phyloP scores from a whole-genome alignment of 768 basidiomycete species.

The Tremella yokohamensis region DNA sequence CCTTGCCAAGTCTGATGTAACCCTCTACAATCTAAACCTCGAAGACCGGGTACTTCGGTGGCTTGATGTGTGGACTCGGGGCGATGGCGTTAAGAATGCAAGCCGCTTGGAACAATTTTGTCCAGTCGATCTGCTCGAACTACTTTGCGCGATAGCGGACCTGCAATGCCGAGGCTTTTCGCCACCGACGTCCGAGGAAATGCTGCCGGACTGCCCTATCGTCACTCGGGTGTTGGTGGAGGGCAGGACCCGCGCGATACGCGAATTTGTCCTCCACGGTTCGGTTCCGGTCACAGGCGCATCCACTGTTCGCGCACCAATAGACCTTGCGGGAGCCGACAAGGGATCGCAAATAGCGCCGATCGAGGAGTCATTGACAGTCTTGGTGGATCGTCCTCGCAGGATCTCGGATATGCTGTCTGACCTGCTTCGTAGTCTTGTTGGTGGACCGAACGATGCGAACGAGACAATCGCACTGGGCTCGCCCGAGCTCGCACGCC shows the following conservation, averaged over 20 bases:
- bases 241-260: constrained; percentile 59
- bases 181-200: constrained; percentile 22
- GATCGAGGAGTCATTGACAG: constrained; percentile 8
- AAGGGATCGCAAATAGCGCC: too few relatives aligned
- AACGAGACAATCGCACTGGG: constrained; percentile 38
- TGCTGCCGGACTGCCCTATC: constrained; percentile 68
- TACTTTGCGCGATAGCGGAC: constrained; percentile 66
- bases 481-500: constrained; percentile 63
- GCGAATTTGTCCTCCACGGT: constrained; percentile 68
- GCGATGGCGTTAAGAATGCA: constrained; percentile 53
- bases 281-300: constrained; percentile 53
- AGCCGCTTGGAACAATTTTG: constrained; percentile 58
- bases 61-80: constrained; percentile 69
- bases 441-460: constrained; percentile 54
- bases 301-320: background rate
- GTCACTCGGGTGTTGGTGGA: constrained; percentile 64
- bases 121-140: constrained; percentile 59
- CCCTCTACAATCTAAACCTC: constrained; percentile 76
- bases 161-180: constrained; percentile 56
- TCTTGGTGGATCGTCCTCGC: constrained; percentile 19
- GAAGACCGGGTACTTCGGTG: constrained; percentile 81
- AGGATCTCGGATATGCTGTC: constrained; percentile 60
- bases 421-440: constrained; percentile 61
- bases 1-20: constrained; percentile 73
- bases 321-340: background rate